Conservation (phyloP, 768 basidiomycete species). For the Mycena leptocephala region DNA sequence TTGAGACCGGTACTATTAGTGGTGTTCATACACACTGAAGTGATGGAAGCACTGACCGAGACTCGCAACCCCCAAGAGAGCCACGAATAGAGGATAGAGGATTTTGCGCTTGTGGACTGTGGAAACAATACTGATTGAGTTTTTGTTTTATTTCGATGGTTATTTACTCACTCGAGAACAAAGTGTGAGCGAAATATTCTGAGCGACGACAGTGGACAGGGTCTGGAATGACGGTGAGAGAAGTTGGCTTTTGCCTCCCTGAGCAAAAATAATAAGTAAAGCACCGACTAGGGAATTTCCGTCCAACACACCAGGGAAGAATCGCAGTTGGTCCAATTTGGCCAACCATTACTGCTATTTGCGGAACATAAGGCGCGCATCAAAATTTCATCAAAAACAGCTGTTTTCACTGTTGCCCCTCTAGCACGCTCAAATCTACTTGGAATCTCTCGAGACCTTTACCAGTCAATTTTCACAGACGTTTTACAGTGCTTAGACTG, state of each 20-base stretch:
- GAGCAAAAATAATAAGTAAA: neutral
- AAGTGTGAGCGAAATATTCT: neutral
- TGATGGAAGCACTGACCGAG: neutral
- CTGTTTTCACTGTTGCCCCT: no score
- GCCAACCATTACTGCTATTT: neutral
- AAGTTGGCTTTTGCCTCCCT: conserved; percentile 9
- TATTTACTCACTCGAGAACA: neutral
- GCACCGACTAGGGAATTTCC: neutral
- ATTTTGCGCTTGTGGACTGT: conserved; percentile 1
- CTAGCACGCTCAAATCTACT: no score
- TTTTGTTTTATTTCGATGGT: neutral
- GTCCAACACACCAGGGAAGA: neutral
- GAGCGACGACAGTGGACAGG: neutral
- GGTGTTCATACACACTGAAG: neutral
- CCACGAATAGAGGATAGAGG: neutral
- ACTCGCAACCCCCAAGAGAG: conserved; percentile 13
- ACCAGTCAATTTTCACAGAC: no score
- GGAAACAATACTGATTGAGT: neutral
- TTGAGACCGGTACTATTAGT: neutral
- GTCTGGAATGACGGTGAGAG: conserved; percentile 3
- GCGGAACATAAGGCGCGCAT: no score
- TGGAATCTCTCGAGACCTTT: no score
- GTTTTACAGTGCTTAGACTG: no score
- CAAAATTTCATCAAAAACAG: no score
- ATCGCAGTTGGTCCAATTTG: neutral